Conservation (phyloP, 331 rosid species). For the Acacia concinna region DNA sequence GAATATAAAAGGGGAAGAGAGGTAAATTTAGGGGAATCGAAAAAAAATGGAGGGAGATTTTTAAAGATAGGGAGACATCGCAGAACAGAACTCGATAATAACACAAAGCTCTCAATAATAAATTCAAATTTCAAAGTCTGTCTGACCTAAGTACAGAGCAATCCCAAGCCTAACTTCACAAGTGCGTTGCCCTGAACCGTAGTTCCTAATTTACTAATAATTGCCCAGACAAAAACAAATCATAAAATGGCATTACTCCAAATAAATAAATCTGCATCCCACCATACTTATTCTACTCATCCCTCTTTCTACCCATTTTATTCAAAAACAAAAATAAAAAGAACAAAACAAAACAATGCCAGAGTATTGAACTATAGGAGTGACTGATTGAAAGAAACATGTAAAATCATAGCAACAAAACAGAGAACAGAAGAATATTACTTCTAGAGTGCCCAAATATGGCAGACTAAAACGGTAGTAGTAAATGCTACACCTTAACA, state of each 20-base stretch:
- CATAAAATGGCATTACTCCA: neutral
- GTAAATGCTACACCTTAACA: constrained; percentile 61
- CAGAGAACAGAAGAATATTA: constrained; percentile 8
- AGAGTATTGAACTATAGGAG: neutral
- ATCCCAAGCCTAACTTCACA: neutral
- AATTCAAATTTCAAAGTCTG: neutral
- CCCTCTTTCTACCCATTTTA: neutral
- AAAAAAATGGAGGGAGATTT: neutral
- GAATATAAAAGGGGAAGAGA: neutral
- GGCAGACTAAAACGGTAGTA: constrained; percentile 23
- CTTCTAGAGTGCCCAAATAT: constrained; percentile 20
- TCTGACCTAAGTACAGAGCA: neutral
- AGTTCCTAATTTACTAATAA: neutral
- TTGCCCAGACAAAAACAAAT: neutral
- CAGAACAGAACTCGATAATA: neutral
- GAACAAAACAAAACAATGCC: neutral
- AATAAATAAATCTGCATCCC: neutral
- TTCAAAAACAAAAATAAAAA: neutral
- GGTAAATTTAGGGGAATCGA: neutral
- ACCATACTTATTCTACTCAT: neutral
- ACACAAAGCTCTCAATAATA: neutral
- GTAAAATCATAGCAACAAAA: constrained; percentile 10
- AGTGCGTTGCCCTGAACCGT: neutral
- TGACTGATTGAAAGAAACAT: neutral
- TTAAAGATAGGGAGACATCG: neutral